These are phyloP conservation scores for Nemania sp. DNA, from an alignment of 2,329 filamentous ascomycete genomes.

Conservation along the genomic window DNA sequence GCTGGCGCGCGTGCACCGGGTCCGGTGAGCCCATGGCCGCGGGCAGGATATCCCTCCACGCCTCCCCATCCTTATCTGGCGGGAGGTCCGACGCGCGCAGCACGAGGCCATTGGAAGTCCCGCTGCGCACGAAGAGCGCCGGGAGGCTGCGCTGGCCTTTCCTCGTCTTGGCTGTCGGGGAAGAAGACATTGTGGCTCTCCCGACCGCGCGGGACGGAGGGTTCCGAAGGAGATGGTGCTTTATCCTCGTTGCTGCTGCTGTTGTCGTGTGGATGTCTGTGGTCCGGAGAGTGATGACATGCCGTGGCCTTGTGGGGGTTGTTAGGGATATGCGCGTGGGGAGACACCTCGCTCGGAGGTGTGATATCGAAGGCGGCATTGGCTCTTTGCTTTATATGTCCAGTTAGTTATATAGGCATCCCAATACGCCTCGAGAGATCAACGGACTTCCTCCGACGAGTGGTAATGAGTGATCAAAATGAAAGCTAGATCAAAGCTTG, in stretches of 20 bases:
- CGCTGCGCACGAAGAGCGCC: slow-evolving; percentile 55
- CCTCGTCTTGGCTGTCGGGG: too few relatives aligned
- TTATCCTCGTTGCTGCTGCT: background rate
- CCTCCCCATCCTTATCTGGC: slow-evolving; percentile 45
- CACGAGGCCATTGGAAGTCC: slow-evolving; percentile 50
- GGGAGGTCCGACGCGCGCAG: slow-evolving; percentile 55
- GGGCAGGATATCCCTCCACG: slow-evolving; percentile 50
- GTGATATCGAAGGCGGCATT: slow-evolving; percentile 9
- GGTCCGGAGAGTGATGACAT: background rate
- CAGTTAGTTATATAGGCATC: background rate
- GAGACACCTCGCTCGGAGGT: slow-evolving; percentile 8
- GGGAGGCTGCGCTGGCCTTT: slow-evolving; percentile 40
- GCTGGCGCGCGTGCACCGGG: slow-evolving; percentile 71
- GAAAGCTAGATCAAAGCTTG: background rate
- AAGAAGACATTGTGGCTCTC: background rate
- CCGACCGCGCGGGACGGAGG: background rate
- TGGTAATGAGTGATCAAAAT: background rate
- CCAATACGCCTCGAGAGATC: background rate
- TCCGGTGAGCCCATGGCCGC: slow-evolving; percentile 59
- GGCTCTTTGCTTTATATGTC: too few relatives aligned
- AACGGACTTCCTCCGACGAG: background rate
- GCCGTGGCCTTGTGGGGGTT: background rate
- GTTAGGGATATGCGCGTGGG: background rate
- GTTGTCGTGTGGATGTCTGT: slow-evolving; percentile 5
- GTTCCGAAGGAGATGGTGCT: background rate